Conservation (phyloP, 306 rosid genomes). For the Trichosanthes truncata region DNA sequence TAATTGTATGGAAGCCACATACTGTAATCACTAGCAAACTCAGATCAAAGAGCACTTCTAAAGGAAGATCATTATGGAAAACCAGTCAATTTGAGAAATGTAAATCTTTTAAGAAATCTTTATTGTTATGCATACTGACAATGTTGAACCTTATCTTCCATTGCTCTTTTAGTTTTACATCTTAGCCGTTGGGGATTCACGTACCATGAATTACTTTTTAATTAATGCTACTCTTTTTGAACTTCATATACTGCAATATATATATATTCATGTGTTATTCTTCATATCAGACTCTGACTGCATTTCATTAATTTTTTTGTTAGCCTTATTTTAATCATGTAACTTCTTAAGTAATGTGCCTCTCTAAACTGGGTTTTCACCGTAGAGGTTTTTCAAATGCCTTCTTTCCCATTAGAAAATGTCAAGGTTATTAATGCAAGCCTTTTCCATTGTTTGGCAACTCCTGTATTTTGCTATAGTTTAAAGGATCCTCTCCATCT, state of each 20-base stretch:
- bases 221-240: not conserved
- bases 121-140: not conserved
- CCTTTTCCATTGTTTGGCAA: not conserved
- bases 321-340: not conserved
- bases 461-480: slow-evolving; percentile 31
- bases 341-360: not conserved
- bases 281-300: not conserved
- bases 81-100: not conserved
- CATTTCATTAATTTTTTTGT: not conserved
- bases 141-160: not conserved
- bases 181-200: not conserved
- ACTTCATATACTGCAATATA: not conserved
- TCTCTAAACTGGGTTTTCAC: not conserved
- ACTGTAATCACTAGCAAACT: not conserved
- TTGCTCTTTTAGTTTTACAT: not conserved
- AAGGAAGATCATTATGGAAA: not conserved
- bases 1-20: not conserved
- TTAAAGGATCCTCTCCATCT: slow-evolving; percentile 71
- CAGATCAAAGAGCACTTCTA: not conserved
- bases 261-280: not conserved
- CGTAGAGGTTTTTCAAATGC: not conserved
- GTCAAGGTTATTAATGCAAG: not conserved
- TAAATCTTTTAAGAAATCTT: not conserved
- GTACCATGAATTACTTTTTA: not conserved
- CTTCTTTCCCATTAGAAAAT: not conserved